A percentile compares a stretch with the other conserved stretches of the same genome.
Evolutionary conservation across 2,329 filamentous ascomycete species (phyloP).

Genomic region (Phialophora macrospora): DNA sequence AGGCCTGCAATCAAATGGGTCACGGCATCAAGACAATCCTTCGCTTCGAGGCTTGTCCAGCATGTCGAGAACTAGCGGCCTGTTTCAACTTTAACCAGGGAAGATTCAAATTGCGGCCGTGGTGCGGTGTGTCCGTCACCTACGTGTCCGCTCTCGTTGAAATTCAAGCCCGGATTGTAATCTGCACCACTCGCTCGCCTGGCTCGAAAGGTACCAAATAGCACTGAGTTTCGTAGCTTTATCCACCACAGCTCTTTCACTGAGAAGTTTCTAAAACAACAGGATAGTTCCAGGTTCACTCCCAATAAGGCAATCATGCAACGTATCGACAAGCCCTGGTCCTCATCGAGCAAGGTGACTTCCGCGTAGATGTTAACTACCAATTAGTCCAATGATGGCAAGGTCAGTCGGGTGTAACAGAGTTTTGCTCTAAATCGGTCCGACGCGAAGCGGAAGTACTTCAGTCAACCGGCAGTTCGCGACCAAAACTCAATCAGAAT

Average conservation of each 20-base stretch:
- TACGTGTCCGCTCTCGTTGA: background rate
- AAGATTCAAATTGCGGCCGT: background rate
- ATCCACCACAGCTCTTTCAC: background rate
- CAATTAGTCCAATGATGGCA: background rate
- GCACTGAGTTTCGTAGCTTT: background rate
- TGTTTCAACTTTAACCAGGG: background rate
- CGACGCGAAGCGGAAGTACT: background rate
- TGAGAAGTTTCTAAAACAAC: background rate
- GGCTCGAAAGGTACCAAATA: background rate
- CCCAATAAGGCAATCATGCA: background rate
- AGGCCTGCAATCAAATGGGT: background rate
- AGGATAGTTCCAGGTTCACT: background rate
- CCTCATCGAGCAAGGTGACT: background rate
- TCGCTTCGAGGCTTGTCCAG: background rate
- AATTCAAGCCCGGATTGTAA: background rate
- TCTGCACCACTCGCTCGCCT: background rate
- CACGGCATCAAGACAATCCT: background rate
- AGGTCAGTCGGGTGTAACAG: constrained; percentile 12
- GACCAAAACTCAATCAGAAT: constrained; percentile 16
- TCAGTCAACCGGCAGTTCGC: background rate
- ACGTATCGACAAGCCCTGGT: background rate
- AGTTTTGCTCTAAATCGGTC: constrained; percentile 11
- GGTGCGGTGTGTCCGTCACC: background rate
- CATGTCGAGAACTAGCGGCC: background rate
- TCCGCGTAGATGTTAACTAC: background rate